Conservation (phyloP, 805 yeast genomes). For the Metschnikowia bowlesiae region DNA sequence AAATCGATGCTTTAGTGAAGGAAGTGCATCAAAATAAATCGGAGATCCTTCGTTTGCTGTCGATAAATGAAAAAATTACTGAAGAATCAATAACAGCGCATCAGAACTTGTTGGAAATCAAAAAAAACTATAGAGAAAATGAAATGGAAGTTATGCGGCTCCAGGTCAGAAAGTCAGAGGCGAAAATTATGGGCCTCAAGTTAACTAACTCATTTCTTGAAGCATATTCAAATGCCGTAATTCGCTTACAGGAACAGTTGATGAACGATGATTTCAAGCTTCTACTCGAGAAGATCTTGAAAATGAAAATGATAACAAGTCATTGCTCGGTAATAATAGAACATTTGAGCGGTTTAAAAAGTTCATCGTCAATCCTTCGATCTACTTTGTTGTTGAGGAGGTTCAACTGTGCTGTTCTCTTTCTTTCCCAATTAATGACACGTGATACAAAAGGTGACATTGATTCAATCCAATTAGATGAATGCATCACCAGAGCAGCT, state of each 20-base stretch:
- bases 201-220: not conserved
- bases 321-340: not conserved
- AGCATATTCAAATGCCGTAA: not conserved
- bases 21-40: not conserved
- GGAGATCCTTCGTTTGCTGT: not conserved
- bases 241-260: not conserved
- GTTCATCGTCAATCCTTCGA: not conserved
- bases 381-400: not conserved
- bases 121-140: not conserved
- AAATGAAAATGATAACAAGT: not conserved
- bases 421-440: not conserved
- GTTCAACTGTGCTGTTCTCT: not conserved
- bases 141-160: constrained; percentile 1
- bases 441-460: not conserved
- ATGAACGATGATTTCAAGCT: not conserved
- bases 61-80: not conserved
- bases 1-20: not conserved
- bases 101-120: not conserved
- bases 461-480: not conserved
- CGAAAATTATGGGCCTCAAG: not conserved
- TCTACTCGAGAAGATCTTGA: not conserved
- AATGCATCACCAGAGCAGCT: not conserved
- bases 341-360: not conserved
- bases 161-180: not conserved
- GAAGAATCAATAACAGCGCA: not conserved